Evolutionary conservation across 805 yeast species (phyloP).

Genomic region (Clavispora phyllophila): DNA sequence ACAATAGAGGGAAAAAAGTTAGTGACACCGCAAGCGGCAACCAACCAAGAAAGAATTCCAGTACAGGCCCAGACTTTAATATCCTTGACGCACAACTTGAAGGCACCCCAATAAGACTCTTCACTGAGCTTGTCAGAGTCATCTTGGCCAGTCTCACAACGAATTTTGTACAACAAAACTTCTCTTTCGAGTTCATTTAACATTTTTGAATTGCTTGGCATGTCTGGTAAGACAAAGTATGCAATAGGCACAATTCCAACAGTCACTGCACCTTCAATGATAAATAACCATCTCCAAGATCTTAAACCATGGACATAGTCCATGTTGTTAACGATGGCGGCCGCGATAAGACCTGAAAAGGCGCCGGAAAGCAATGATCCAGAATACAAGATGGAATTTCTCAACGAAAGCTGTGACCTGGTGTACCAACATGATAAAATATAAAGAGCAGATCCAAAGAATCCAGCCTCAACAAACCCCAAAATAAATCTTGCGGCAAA

Average conservation of each 20-base stretch:
- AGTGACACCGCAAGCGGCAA: conserved; percentile 58
- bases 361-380: conserved; percentile 52
- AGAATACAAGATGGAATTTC: conserved; percentile 47
- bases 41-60: conserved; percentile 41
- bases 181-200: conserved; percentile 43
- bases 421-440: conserved; percentile 54
- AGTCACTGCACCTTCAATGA: conserved; percentile 53
- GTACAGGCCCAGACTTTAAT: conserved; percentile 45
- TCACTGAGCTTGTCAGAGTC: conserved; percentile 32
- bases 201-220: conserved; percentile 47
- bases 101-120: conserved; percentile 33
- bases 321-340: conserved; percentile 45
- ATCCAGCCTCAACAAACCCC: conserved; percentile 45
- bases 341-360: conserved; percentile 50
- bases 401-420: conserved; percentile 42
- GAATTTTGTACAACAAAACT: conserved; percentile 36
- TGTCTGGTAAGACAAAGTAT: conserved; percentile 46
- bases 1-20: conserved; percentile 61
- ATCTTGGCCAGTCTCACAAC: conserved; percentile 35
- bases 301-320: conserved; percentile 11
- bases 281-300: conserved; percentile 53
- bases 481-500: conserved; percentile 43
- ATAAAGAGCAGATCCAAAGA: conserved; percentile 44
- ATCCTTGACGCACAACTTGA: conserved; percentile 35
- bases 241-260: conserved; percentile 41